phyloP scores from a whole-genome alignment of 2,329 filamentous ascomycete species.

The Fusarium hainanense region DNA sequence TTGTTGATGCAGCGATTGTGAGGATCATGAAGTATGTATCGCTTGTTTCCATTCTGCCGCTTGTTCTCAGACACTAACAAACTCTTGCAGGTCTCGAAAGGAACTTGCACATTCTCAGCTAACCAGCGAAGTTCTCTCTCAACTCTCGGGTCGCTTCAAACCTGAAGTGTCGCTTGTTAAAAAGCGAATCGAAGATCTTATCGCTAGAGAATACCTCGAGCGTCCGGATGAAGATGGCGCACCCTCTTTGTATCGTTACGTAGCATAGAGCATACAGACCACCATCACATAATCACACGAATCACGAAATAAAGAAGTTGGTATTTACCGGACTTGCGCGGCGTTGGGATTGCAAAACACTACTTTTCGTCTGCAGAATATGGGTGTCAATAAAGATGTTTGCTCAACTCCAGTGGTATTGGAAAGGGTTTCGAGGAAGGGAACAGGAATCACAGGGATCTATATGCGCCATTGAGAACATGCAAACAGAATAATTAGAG shows the following conservation, averaged over 20 bases:
- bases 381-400: slow-evolving; percentile 16
- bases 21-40: slow-evolving; percentile 83
- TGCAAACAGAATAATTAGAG: neutral
- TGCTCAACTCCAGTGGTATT: slow-evolving; percentile 24
- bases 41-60: no score
- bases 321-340: slow-evolving; percentile 32
- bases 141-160: slow-evolving; percentile 76
- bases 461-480: neutral
- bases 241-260: slow-evolving; percentile 74
- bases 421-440: slow-evolving; percentile 31
- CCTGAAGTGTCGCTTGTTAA: slow-evolving; percentile 83
- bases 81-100: slow-evolving; percentile 72
- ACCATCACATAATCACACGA: slow-evolving; percentile 28
- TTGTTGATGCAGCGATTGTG: slow-evolving; percentile 81
- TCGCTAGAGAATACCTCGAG: slow-evolving; percentile 81
- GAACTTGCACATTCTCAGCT: slow-evolving; percentile 75
- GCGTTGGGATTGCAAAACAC: slow-evolving; percentile 37
- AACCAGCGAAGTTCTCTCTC: slow-evolving; percentile 76
- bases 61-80: slow-evolving; percentile 28
- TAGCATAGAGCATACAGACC: slow-evolving; percentile 63
- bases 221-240: slow-evolving; percentile 73
- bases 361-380: slow-evolving; percentile 32
- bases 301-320: slow-evolving; percentile 39
- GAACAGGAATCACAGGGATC: neutral
- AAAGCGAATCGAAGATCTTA: slow-evolving; percentile 81